Evolutionary conservation across 2,329 filamentous ascomycete genomes (phyloP).

Genomic region (Emericellopsis cladophorae): DNA sequence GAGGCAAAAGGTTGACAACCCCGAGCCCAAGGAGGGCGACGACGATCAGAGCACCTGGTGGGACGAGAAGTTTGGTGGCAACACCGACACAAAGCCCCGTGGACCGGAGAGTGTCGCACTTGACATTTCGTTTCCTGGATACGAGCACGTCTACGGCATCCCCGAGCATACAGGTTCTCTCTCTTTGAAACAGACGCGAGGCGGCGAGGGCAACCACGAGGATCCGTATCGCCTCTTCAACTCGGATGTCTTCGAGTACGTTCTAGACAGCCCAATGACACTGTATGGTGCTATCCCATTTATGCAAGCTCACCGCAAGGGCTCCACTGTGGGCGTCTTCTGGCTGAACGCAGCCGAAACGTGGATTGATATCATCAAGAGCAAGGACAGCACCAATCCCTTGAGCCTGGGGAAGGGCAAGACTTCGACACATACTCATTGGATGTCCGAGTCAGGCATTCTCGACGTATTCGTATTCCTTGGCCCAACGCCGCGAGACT

Average conservation of each 20-base stretch:
- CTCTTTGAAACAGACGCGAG: constrained; percentile 81
- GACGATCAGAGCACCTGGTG: constrained; percentile 86
- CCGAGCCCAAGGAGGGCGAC: constrained; percentile 41
- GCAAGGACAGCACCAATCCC: constrained; percentile 60
- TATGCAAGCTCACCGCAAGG: constrained; percentile 93
- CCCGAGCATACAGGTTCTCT: constrained; percentile 84
- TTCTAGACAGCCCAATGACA: constrained; percentile 95
- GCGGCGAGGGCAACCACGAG: constrained; percentile 70
- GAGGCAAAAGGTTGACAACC: constrained; percentile 68
- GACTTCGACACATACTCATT: constrained; percentile 79
- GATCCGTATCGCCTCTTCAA: constrained; percentile 96
- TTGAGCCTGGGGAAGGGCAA: constrained; percentile 60
- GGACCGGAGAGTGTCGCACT: constrained; percentile 86
- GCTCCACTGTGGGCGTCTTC: constrained; percentile 88
- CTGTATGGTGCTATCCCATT: constrained; percentile 95
- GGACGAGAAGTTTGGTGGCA: constrained; percentile 93
- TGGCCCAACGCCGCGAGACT: constrained; percentile 71
- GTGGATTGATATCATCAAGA: constrained; percentile 89
- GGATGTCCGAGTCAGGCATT: constrained; percentile 86
- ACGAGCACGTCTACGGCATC: constrained; percentile 87
- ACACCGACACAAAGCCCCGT: constrained; percentile 88
- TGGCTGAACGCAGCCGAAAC: constrained; percentile 97
- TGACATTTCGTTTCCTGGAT: constrained; percentile 86
- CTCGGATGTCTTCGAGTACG: constrained; percentile 94
- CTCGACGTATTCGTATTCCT: constrained; percentile 92